Conservation (phyloP, 176 grass and related monocot genomes). For the Juncus effusus region DNA sequence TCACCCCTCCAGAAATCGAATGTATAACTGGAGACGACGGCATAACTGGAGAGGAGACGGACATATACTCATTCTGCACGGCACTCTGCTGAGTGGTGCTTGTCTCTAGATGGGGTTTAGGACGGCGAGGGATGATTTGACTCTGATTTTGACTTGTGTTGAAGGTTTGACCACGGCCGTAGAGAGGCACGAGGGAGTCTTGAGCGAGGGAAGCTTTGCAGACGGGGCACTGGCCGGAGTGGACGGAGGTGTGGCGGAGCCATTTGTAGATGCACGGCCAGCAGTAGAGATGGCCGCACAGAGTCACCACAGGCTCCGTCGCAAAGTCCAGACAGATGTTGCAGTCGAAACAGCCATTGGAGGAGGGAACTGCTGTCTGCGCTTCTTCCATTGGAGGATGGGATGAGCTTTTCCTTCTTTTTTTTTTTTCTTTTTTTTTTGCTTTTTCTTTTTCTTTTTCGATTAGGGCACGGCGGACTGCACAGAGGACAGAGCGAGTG, state of each 20-base stretch:
- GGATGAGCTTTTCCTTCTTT: not conserved
- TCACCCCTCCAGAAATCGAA: conserved; percentile 47
- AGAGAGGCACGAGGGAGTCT: conserved; percentile 70
- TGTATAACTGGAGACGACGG: conserved; percentile 27
- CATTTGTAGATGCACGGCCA: conserved; percentile 99
- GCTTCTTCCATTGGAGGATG: conserved; percentile 6
- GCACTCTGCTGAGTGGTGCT: not conserved
- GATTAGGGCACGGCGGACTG: not conserved
- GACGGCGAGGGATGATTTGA: conserved; percentile 38
- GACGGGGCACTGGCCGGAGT: conserved; percentile 50
- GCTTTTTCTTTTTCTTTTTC: not conserved
- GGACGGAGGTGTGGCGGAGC: conserved; percentile 41
- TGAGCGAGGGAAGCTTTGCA: conserved; percentile 60
- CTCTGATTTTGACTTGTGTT: conserved; percentile 10
- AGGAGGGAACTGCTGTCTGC: not conserved
- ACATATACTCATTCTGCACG: conserved; percentile 13
- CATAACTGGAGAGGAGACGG: not conserved
- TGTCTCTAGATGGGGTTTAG: conserved; percentile 28
- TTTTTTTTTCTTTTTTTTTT: no score
- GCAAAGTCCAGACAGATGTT: conserved; percentile 89
- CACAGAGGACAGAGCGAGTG: not conserved
- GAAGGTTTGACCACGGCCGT: conserved; percentile 59
- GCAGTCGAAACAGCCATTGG: conserved; percentile 74
- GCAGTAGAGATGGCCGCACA: conserved; percentile 94
- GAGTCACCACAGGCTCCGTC: conserved; percentile 75